Conservation (phyloP, 73 alveolate genomes). For the Tetrahymena borealis region DNA sequence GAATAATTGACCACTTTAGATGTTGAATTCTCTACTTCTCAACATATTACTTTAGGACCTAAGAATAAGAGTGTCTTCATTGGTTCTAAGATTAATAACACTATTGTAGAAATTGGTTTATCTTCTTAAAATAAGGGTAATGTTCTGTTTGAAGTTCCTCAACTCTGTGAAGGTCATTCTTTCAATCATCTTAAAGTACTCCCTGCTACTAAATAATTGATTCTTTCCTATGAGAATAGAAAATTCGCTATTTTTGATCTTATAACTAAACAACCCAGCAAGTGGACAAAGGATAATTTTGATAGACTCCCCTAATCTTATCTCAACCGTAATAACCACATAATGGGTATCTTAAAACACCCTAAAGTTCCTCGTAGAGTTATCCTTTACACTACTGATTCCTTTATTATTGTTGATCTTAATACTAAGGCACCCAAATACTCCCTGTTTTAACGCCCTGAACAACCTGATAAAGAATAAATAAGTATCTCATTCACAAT, state of each 20-base stretch:
- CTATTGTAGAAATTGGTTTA: not conserved
- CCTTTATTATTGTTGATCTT: not conserved
- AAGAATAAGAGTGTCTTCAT: not conserved
- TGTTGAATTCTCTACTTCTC: not conserved
- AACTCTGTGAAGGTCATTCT: not conserved
- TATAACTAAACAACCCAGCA: not conserved
- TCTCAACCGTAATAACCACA: not conserved
- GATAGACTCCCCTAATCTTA: not conserved
- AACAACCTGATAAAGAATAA: not conserved
- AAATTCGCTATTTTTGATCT: not conserved
- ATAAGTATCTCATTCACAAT: not conserved
- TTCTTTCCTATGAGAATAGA: not conserved
- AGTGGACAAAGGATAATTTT: not conserved
- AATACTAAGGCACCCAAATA: not conserved
- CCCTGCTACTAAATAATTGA: not conserved
- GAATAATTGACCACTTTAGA: not conserved
- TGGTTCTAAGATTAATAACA: not conserved
- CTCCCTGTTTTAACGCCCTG: not conserved
- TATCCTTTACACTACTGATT: not conserved
- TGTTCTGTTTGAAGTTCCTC: not conserved
- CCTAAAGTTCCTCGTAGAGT: not conserved
- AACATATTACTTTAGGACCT: not conserved
- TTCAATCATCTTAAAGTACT: not conserved
- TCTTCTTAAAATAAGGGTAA: not conserved
- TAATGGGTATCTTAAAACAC: not conserved